Conservation (phyloP, 1,284 basidiomycete genomes). For the Sphaerobolus stellatus region DNA sequence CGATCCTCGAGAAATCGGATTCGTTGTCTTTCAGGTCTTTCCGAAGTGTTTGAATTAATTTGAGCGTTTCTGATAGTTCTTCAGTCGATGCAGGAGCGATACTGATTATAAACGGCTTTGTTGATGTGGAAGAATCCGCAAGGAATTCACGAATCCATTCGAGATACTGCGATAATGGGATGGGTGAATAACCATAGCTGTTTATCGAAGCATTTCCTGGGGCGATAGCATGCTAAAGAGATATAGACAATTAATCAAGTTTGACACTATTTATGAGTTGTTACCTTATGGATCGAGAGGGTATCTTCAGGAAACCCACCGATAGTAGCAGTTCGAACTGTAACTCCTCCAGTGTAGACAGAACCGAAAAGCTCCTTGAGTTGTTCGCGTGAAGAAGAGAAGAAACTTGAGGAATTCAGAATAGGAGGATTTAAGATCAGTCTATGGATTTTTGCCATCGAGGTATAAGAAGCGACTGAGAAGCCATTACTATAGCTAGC, state of each 20-base stretch:
- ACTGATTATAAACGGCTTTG: slow-evolving; percentile 74
- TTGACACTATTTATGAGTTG: slow-evolving; percentile 2
- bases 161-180: slow-evolving; percentile 62
- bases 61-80: slow-evolving; percentile 55
- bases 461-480: too few relatives aligned
- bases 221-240: slow-evolving; percentile 25
- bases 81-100: slow-evolving; percentile 59
- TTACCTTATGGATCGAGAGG: slow-evolving; percentile 54
- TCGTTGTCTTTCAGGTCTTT: slow-evolving; percentile 34
- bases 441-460: too few relatives aligned
- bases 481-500: too few relatives aligned
- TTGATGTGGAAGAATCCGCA: slow-evolving; percentile 25
- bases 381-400: slow-evolving; percentile 68
- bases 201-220: slow-evolving; percentile 58
- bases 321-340: slow-evolving; percentile 70
- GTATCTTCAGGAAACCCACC: slow-evolving; percentile 66
- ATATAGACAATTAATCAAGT: not conserved
- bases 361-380: slow-evolving; percentile 63
- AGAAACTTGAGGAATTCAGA: slow-evolving; percentile 74
- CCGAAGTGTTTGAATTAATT: slow-evolving; percentile 57
- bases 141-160: slow-evolving; percentile 59
- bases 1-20: slow-evolving; percentile 41
- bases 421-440: too few relatives aligned
- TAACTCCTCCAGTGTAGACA: slow-evolving; percentile 70
- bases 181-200: slow-evolving; percentile 79